Conservation (phyloP, 1,284 basidiomycete genomes). For the Irpex rosettiformis region DNA sequence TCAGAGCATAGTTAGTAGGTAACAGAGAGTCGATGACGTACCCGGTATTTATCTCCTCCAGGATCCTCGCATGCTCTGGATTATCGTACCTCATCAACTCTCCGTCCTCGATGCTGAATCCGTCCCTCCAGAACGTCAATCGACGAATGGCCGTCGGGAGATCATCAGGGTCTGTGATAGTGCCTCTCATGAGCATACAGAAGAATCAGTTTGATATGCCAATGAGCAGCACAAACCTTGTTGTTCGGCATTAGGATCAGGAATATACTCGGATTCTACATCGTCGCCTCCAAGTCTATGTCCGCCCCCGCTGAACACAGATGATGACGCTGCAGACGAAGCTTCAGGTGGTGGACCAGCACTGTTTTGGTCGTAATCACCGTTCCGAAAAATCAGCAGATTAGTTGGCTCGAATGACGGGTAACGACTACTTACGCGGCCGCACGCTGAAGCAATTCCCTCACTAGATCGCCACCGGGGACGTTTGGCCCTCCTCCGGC, state of each 20-base stretch:
- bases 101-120: constrained; percentile 89
- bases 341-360: constrained; percentile 36
- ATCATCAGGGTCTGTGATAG: constrained; percentile 43
- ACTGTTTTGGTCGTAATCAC: no score
- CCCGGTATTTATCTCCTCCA: constrained; percentile 82
- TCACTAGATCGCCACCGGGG: constrained; percentile 69
- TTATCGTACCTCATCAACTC: constrained; percentile 84
- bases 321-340: constrained; percentile 17
- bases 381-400: no score
- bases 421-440: constrained; percentile 57
- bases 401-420: no score
- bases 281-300: constrained; percentile 89
- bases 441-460: constrained; percentile 81
- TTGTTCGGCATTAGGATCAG: constrained; percentile 53
- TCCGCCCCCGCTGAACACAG: constrained; percentile 65
- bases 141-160: constrained; percentile 58
- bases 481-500: constrained; percentile 26
- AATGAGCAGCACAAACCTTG: constrained; percentile 10
- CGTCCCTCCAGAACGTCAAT: constrained; percentile 93
- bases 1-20: background rate
- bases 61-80: constrained; percentile 69
- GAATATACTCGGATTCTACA: constrained; percentile 64
- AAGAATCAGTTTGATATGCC: background rate
- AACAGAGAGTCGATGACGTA: constrained; percentile 38
- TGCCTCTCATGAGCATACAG: background rate